Evolutionary conservation across 768 basidiomycete genomes (phyloP).

Genomic region (Boletus rufocinnamomeus): DNA sequence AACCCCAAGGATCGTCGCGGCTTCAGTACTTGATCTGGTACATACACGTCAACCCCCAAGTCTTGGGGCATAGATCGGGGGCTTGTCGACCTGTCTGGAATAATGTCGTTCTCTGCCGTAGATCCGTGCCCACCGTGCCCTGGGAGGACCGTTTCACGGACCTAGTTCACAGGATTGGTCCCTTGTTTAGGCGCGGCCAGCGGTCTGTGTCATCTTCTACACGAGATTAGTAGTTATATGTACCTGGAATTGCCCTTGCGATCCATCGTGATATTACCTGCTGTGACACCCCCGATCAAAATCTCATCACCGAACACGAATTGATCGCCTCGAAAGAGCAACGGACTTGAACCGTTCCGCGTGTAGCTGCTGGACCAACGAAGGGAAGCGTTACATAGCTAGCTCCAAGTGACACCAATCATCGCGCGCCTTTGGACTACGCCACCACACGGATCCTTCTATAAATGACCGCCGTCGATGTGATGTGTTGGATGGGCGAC

Average conservation of each 20-base stretch:
- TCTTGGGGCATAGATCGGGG: too few species aligned
- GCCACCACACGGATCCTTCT: background rate
- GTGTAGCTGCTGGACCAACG: background rate
- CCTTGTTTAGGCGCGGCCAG: background rate
- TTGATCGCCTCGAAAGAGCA: background rate
- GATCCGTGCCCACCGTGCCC: background rate
- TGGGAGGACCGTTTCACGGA: background rate
- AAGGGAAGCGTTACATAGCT: background rate
- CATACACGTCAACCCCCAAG: too few species aligned
- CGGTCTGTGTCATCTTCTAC: background rate
- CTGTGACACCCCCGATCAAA: background rate
- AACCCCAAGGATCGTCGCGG: too few species aligned
- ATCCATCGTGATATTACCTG: background rate
- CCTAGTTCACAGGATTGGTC: background rate
- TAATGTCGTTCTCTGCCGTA: background rate
- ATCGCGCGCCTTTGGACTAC: background rate
- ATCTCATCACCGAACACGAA: background rate
- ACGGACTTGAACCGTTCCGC: too few species aligned
- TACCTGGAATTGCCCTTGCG: background rate
- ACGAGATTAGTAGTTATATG: background rate
- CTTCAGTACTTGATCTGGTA: too few species aligned
- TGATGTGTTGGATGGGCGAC: background rate
- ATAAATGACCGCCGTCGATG: background rate
- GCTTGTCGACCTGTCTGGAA: background rate
- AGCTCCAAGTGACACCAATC: background rate